Base-by-base conservation (phyloP, 208 protist genomes). In the Novymonas esmeraldas region DNA sequence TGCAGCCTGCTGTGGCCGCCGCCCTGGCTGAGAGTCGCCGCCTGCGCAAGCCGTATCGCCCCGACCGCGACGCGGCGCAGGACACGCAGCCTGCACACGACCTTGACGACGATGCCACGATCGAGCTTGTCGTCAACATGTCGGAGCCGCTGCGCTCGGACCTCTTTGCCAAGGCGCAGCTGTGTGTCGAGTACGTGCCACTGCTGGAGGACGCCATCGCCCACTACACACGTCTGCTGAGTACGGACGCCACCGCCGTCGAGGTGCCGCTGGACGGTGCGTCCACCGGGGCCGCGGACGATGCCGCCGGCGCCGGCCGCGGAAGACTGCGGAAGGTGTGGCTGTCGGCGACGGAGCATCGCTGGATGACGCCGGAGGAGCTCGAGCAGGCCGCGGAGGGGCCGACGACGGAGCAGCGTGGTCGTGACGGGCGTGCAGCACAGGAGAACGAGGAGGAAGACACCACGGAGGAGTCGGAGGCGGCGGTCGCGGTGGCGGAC, bases 121-220 rank as follows among this genome's bases (percentile, higher is more conserved):
- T 90, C 29, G 75, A 80, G 41, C 54, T 95, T 24, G 54, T 51
- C 20, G 44, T 95, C 24, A 56, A 72, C 52, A 61, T 95, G 20
- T 85, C 79, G 0, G 71, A 80, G 18, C 62, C 26, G n/a, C 70
- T 95, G n/a, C 59, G 73, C 39, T 51, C 70, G 0, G 85, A 93
- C 22, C 31, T 95, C 13, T 61, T 81, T 28, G 77, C 76, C 39
- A 93, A 93, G 79, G 86, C 84, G 20, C 84, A 89, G 58, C 73
- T 95, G 7, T 72, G 73, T 38, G 80, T 78, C 6, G 81, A 92
- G 67, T 95, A 93, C 58, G 85, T 93, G 18, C 24, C 70, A 18
- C 63, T 81, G 0, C 61, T 95, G 34, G 84, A 90, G 63, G 73
- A 76, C 1, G 63, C 79, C 31, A 76, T 93, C 24, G 45, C 59